A percentile compares a stretch with the other conserved stretches of the same genome.
phyloP scores from a whole-genome alignment of 169 alveolate species.

The Pseudocohnilembus persalinus region DNA sequence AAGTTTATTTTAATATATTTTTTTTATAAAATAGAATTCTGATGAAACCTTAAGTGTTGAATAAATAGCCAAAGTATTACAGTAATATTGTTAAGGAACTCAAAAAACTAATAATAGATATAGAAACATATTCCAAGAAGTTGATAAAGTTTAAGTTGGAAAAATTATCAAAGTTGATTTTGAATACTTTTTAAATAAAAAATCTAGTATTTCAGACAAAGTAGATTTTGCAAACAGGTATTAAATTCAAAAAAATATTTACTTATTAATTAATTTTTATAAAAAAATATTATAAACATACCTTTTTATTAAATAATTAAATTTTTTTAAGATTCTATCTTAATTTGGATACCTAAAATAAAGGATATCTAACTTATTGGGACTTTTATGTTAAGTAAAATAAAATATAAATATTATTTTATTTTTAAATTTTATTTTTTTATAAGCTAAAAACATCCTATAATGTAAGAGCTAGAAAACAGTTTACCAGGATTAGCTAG shows the following conservation, averaged over 20 bases:
- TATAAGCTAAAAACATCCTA: not conserved
- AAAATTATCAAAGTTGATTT: not conserved
- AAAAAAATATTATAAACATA: too few species aligned
- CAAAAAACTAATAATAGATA: too few species aligned
- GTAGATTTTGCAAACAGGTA: not conserved
- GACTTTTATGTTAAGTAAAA: not conserved
- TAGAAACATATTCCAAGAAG: not conserved
- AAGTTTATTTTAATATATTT: too few species aligned
- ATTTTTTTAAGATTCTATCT: not conserved
- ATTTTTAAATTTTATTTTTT: too few species aligned
- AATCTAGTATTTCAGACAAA: not conserved
- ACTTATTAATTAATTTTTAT: not conserved
- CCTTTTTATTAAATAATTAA: not conserved
- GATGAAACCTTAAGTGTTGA: not conserved
- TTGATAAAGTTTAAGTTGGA: not conserved
- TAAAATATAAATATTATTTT: too few species aligned
- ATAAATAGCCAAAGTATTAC: not conserved
- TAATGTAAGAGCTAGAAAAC: not conserved
- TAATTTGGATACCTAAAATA: not conserved
- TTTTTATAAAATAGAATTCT: not conserved
- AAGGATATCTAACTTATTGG: not conserved
- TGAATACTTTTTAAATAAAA: not conserved
- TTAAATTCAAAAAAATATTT: too few species aligned
- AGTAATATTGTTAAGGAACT: not conserved
- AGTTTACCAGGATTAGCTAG: too few species aligned